These are phyloP conservation scores for Chaetomium cochliodes DNA, from an alignment of 495 filamentous ascomycete genomes.

Conservation along the genomic window DNA sequence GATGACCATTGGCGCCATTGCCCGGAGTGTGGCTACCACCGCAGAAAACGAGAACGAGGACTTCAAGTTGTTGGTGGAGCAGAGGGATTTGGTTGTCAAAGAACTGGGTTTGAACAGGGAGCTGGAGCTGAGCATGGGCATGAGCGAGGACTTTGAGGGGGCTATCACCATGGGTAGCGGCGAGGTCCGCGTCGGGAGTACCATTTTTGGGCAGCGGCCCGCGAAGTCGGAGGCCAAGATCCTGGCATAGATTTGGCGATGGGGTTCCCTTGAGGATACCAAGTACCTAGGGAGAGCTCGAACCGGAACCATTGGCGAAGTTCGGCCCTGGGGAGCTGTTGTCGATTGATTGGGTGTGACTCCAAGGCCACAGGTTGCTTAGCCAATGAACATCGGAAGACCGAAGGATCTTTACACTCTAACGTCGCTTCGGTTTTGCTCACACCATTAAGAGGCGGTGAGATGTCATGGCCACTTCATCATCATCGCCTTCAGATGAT, in stretches of 20 bases:
- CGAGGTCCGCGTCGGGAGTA: slow-evolving; percentile 93
- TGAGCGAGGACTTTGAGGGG: slow-evolving; percentile 94
- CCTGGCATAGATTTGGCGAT: slow-evolving; percentile 34
- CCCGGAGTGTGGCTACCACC: slow-evolving; percentile 66
- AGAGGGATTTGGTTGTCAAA: slow-evolving; percentile 59
- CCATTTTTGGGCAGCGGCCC: slow-evolving; percentile 84
- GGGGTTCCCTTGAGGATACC: not conserved
- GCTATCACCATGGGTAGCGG: slow-evolving; percentile 80
- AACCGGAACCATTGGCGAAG: not conserved
- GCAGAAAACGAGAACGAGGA: slow-evolving; percentile 86
- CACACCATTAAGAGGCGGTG: no score
- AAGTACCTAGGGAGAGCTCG: no score
- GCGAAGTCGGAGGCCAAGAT: slow-evolving; percentile 68
- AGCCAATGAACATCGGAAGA: no score
- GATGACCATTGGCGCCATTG: slow-evolving; percentile 97
- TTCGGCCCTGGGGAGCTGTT: no score
- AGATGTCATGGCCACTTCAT: no score
- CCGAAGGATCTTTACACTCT: no score
- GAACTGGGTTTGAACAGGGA: slow-evolving; percentile 44
- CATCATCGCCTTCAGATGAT: no score
- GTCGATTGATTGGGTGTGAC: no score
- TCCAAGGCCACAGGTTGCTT: no score
- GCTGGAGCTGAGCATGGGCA: slow-evolving; percentile 67
- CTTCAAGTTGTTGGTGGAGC: slow-evolving; percentile 66
- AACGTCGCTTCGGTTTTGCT: no score